Evolutionary conservation across 768 basidiomycete species (phyloP), one percentile per base, ranked within the genome.

Genomic region (Calocybe cyanea): DNA sequence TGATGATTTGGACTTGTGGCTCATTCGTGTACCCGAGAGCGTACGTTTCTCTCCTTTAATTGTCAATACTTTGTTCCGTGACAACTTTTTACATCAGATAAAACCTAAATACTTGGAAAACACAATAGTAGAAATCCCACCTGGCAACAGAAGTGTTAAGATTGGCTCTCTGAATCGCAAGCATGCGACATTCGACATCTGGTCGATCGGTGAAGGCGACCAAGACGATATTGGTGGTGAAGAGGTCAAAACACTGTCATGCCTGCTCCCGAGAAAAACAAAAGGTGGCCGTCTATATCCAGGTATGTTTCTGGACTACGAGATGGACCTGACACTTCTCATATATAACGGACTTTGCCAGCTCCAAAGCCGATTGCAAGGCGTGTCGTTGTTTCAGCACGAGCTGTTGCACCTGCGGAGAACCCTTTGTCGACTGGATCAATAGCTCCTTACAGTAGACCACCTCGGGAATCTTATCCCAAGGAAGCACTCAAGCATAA

Each of bases 1-100:
- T 40, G 72, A 83, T 20, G 76, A 87, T 48, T 55, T 78, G 8
- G 86, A 90, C 53, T 54, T 90, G 7, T 88, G 85, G 78, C 63
- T 87, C 10, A 73, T 89, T 28, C 76, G 87, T 9, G 75, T 80
- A 13, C 87, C 87, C 18, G 78, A 82, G 10, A 72, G 72, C 31
- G 87, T 88, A 57, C 48, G 83, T 68, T 11, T 17, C 20, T n/a
- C 18, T 35, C 15, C 28, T 18, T 28, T 39, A 17, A n/a, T 21
- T 44, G 8, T 7, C 13, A 19, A 19, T 15, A 4, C 9, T 21
- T 33, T 19, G 21, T 13, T 39, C 36, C 25, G 11, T 28, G 25
- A n/a, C 5, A 35, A 35, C 7, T 14, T 35, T 7, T 14, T n/a
- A 35, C 17, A 35, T 35, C 34, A 89, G 87, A 61, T 90, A 30